Evolutionary conservation across 2,329 filamentous ascomycete genomes (phyloP).

Genomic region (Scortechinia acanthostroma): DNA sequence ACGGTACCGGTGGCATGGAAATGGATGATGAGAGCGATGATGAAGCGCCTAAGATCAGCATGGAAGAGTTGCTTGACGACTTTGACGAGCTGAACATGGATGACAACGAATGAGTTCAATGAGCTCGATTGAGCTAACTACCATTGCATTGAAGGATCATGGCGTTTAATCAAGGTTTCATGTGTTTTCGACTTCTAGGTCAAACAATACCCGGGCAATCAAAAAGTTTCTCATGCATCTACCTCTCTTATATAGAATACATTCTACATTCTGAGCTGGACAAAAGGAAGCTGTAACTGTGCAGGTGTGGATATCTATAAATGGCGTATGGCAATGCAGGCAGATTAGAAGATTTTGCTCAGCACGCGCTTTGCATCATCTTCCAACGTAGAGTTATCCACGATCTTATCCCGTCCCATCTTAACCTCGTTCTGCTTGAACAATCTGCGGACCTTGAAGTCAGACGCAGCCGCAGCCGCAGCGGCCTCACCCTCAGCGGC

Average conservation of each 20-base stretch:
- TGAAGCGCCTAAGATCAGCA: constrained; percentile 62
- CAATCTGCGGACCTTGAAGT: constrained; percentile 17
- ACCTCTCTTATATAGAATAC: no score
- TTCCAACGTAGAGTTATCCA: constrained; percentile 9
- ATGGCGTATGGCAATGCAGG: no score
- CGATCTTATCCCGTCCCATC: constrained; percentile 5
- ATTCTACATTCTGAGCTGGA: no score
- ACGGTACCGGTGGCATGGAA: constrained; percentile 39
- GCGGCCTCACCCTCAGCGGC: constrained; percentile 4
- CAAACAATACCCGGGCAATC: no score
- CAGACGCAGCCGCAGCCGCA: constrained; percentile 5
- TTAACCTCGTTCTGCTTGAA: constrained; percentile 38
- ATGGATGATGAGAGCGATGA: constrained; percentile 51
- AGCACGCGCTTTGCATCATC: constrained; percentile 20
- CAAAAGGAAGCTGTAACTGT: no score
- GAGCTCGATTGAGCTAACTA: no score
- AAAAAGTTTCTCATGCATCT: no score
- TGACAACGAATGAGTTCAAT: constrained; percentile 35
- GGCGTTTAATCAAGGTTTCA: no score
- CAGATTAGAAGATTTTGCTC: constrained; percentile 21
- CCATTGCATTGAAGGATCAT: no score
- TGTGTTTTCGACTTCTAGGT: no score
- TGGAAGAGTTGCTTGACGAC: constrained; percentile 82
- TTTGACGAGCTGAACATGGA: constrained; percentile 80
- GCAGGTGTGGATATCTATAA: no score